These are phyloP conservation scores for Ganoderma resinaceum DNA, from an alignment of 1,284 basidiomycete species.

Conservation along the genomic window DNA sequence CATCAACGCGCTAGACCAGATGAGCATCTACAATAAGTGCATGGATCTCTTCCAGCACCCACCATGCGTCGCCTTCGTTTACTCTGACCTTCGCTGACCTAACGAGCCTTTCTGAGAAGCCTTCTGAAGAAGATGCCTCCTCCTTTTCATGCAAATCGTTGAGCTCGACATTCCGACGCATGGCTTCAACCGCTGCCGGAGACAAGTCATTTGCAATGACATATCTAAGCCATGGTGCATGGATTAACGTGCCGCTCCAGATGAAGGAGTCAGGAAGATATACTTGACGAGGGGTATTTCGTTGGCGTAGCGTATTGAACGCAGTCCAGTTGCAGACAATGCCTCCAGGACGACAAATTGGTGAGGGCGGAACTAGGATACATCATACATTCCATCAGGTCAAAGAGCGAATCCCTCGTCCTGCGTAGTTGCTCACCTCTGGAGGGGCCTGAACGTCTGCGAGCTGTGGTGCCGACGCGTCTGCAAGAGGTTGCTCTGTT, in stretches of 20 bases:
- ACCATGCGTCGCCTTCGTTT: constrained; percentile 96
- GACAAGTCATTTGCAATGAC: constrained; percentile 96
- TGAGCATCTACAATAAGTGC: not conserved
- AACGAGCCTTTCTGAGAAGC: constrained; percentile 32
- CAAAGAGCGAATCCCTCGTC: not conserved
- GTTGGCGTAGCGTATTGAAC: constrained; percentile 97
- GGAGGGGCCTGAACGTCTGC: not conserved
- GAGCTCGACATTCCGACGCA: constrained; percentile 88
- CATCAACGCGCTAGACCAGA: constrained; percentile 76
- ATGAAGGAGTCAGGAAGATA: not conserved
- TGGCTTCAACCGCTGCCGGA: constrained; percentile 83
- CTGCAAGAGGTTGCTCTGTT: constrained; percentile 10
- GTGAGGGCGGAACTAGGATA: constrained; percentile 47
- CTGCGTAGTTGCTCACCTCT: not conserved
- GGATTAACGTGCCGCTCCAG: constrained; percentile 8
- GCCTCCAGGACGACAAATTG: constrained; percentile 92
- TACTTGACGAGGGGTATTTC: constrained; percentile 94
- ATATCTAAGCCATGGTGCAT: constrained; percentile 55
- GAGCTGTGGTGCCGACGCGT: not conserved
- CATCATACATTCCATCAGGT: no score
- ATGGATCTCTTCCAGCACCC: not conserved
- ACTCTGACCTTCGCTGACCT: constrained; percentile 71
- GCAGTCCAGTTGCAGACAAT: constrained; percentile 93
- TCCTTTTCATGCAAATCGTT: constrained; percentile 74
- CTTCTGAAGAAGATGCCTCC: constrained; percentile 21